Base-by-base conservation (phyloP, 2,329 filamentous ascomycete species). In the Eurotiales sp. region DNA sequence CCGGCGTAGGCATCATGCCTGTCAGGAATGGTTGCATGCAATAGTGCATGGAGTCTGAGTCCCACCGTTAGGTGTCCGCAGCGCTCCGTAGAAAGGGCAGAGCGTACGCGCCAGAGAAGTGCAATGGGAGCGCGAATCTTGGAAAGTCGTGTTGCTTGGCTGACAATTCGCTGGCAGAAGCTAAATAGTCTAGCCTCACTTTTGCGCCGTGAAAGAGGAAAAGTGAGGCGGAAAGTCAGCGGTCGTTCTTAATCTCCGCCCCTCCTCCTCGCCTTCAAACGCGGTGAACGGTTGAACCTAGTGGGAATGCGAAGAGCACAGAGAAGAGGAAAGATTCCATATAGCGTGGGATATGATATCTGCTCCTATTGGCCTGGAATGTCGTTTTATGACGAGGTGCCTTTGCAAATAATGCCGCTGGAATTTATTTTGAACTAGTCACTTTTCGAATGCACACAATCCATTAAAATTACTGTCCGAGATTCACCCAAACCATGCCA, bases 181-280 rank as follows among this genome's bases (percentile, higher is more conserved):
- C 39, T 46, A 41, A n/a, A 44, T 48, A 29, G 44, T 23, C 41
- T 48, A 53, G 51, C 51, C 51, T 53, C 51, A 53, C 45, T 53
- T 53, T 52, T 45, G 23, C 47, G 50, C 49, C 49, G 36, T 36
- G 37, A 42, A 42, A 42, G 17, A 32, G 19, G 30, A 46, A 50
- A 49, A 53, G 51, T 53, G 51, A 53, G 51, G 51, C 51, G 51
- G 39, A 49, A 49, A 23, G 41, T 46, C 37, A 8, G 45, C 49
- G 41, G 43, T 40, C 29, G 42, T 37, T 51, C 49, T 51, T 39
- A 46, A 51, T 45, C 49, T 45, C 37, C 29, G 43, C 49, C 41
- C 49, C 32, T 23, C 49, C 32, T 23, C 46, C 25, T 51, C 36
- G 41, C 41, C 32, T 34, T 43, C 15, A 14, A 41, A 51, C 29